A percentile compares a stretch with the other conserved stretches of the same genome.
phyloP scores from a whole-genome alignment of 352 stramenopile genomes.

The Pythium myriotylum region DNA sequence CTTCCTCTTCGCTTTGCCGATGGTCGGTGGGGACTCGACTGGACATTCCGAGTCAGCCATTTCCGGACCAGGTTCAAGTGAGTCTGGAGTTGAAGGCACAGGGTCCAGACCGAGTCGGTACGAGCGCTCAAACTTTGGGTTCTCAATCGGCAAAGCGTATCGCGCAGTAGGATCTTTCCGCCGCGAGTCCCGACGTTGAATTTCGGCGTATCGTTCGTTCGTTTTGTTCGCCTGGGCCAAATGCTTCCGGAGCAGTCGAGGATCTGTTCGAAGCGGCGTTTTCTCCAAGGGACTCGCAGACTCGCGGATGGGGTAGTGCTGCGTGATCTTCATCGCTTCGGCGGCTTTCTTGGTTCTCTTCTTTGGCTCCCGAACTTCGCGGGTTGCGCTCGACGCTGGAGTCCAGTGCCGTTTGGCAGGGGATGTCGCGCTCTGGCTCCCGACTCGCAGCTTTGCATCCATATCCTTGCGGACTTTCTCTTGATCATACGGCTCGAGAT shows the following conservation, averaged over 20 bases:
- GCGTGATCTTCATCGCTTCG: conserved; percentile 15
- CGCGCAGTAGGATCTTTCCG: conserved; percentile 44
- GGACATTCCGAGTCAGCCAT: not conserved
- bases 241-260: conserved; percentile 33
- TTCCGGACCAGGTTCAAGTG: not conserved
- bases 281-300: conserved; percentile 27
- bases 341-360: conserved; percentile 18
- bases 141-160: conserved; percentile 58
- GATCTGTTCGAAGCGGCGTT: conserved; percentile 23
- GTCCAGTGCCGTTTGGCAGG: conserved; percentile 36
- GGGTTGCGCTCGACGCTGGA: conserved; percentile 36
- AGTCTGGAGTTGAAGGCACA: conserved; percentile 26
- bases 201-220: conserved; percentile 27
- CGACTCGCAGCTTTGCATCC: conserved; percentile 15
- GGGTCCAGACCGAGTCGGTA: conserved; percentile 59
- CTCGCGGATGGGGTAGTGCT: conserved; percentile 35
- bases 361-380: conserved; percentile 8
- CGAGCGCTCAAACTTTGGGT: conserved; percentile 35
- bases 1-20: conserved; percentile 7
- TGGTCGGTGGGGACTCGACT: not conserved
- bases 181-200: conserved; percentile 36
- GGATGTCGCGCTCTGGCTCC: conserved; percentile 3
- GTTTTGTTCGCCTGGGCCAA: conserved; percentile 35
- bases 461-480: conserved; percentile 24
- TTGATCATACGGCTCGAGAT: conserved; percentile 21